Base-by-base conservation (phyloP, 2,329 filamentous ascomycete species). In the Chrysosporium keratinophilum region DNA sequence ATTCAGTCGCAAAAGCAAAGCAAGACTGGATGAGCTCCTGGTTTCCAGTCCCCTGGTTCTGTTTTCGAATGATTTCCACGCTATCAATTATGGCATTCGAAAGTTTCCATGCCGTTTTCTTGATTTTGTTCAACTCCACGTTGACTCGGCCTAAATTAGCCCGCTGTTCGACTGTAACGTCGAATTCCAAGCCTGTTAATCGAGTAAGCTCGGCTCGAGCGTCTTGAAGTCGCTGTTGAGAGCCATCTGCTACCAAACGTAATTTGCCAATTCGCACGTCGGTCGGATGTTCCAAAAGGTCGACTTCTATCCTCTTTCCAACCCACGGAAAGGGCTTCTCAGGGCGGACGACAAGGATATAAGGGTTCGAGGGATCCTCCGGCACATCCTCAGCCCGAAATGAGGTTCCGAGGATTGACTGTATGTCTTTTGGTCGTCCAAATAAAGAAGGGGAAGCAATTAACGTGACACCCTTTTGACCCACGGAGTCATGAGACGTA, bases 1-100 rank as follows among this genome's bases (percentile, higher is more conserved):
- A 98, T 67, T 98, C 93, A 0, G 93, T 97, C n/a, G 93, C 93
- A 64, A 97, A 98, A 40, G 94, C 87, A 68, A 97, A 98, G 71
- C 91, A 98, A 4, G 89, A 95, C 69, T 98, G 93, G 59, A 98
- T 93, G 31, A 98, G 80, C 64, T 98, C 93, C 63, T 95, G 89
- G 66, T 91, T 95, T 60, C 93, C 85, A 59, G 91, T 80, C 7
- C 67, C 60, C 45, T 60, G 66, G 1, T 89, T 89, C 69, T 98
- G 91, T 61, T 83, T 83, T 59, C 89, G 81, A 59, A 98, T 93
- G 58, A 88, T 88, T 66, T 95, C 88, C 43, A 98, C 93, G 66
- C 89, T 96, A 69, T 97, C 91, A 88, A 98, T 96, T 70, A 98
- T 97, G 5, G 89, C 88, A 71, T 96, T 97, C 50, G 89, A 95